Evolutionary conservation across 192 early-diverging fungal genomes (phyloP).

Genomic region (Podila clonocystis): DNA sequence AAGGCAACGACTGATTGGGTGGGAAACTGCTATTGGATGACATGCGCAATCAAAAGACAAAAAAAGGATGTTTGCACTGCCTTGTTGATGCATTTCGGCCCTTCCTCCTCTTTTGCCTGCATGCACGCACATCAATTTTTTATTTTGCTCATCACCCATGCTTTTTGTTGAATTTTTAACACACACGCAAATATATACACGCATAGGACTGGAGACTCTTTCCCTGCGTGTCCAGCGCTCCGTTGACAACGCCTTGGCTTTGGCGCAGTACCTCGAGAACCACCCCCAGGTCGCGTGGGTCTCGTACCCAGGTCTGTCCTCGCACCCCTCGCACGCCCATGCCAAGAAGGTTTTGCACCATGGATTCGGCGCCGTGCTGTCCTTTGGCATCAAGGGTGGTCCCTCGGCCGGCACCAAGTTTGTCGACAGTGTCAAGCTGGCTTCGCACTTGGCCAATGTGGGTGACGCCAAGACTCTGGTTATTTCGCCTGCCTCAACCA

Average conservation of each 20-base stretch:
- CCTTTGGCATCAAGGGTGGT: slow-evolving; percentile 75
- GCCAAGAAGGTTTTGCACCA: slow-evolving; percentile 86
- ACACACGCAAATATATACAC: too few species aligned
- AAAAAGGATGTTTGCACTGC: background rate
- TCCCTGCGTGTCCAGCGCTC: slow-evolving; percentile 90
- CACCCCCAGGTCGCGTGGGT: slow-evolving; percentile 86
- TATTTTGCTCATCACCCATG: background rate
- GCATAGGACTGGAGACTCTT: slow-evolving; percentile 82
- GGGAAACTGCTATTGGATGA: background rate
- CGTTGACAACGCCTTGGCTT: slow-evolving; percentile 77
- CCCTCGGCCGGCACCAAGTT: slow-evolving; percentile 69
- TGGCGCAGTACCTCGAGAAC: slow-evolving; percentile 83
- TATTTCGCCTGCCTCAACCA: slow-evolving; percentile 86
- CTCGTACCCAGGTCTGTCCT: slow-evolving; percentile 85
- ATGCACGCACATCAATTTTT: background rate
- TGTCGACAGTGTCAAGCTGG: slow-evolving; percentile 81
- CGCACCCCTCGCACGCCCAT: slow-evolving; percentile 78
- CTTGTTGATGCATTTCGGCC: background rate
- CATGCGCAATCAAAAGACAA: background rate
- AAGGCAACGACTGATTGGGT: background rate
- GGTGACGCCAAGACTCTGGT: slow-evolving; percentile 92
- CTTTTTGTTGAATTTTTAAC: background rate
- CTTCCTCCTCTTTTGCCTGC: background rate
- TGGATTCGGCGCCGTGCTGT: slow-evolving; percentile 90
- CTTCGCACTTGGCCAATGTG: slow-evolving; percentile 95